These are phyloP conservation scores for Colletotrichum godetiae DNA, from an alignment of 2,329 filamentous ascomycete species.

Conservation along the genomic window DNA sequence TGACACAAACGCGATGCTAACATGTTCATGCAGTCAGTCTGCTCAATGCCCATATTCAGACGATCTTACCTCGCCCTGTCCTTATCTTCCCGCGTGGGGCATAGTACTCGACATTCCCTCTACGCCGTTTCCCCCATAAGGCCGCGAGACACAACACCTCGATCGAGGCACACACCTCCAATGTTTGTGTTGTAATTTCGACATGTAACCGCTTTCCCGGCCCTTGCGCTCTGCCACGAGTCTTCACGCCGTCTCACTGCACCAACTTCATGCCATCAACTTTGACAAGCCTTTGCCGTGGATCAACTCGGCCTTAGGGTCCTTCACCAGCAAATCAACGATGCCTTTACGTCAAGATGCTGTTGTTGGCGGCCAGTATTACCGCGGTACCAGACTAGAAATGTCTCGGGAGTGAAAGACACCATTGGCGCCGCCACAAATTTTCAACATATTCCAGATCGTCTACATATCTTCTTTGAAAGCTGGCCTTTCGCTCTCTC, in stretches of 20 bases:
- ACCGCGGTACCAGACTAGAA: not conserved
- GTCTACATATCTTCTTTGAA: not conserved
- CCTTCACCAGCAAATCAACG: not conserved
- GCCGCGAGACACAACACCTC: not conserved
- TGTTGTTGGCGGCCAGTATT: not conserved
- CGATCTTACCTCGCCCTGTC: not conserved
- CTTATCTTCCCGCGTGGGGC: not conserved
- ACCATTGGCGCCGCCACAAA: constrained; percentile 13
- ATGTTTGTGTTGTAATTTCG: constrained; percentile 8
- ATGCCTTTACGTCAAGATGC: not conserved
- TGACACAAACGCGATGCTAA: not conserved
- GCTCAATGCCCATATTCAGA: not conserved
- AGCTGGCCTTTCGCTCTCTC: not conserved
- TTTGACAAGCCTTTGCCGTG: not conserved
- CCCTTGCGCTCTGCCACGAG: constrained; percentile 22
- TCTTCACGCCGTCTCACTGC: constrained; percentile 10
- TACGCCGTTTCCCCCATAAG: not conserved
- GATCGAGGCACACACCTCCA: not conserved
- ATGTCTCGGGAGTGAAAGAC: constrained; percentile 23
- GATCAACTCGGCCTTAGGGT: not conserved
- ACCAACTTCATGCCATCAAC: not conserved
- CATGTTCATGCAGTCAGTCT: not conserved
- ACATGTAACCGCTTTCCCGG: not conserved
- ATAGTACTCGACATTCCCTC: not conserved
- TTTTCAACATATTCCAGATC: not conserved